These are phyloP conservation scores for Epichloe elymi DNA, from an alignment of 2,329 filamentous ascomycete species.

Conservation along the genomic window DNA sequence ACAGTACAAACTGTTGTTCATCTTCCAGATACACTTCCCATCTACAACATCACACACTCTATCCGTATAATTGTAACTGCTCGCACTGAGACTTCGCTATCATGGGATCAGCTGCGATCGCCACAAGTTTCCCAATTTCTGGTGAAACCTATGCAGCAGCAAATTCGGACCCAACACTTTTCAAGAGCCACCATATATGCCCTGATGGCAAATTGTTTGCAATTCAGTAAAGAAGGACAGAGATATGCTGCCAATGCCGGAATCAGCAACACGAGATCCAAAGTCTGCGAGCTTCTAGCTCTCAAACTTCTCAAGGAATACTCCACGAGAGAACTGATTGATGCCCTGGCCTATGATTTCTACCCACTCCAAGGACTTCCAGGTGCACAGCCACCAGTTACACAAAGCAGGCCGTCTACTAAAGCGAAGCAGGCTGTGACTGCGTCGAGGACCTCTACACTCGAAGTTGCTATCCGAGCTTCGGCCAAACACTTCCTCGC, in stretches of 20 bases:
- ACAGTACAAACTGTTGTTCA: neutral
- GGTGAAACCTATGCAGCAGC: constrained; percentile 87
- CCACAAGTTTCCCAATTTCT: constrained; percentile 93
- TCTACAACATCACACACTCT: constrained; percentile 82
- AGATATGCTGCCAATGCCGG: constrained; percentile 73
- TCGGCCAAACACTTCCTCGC: constrained; percentile 87
- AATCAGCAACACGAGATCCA: constrained; percentile 68
- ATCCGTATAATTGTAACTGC: constrained; percentile 75
- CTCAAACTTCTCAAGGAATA: constrained; percentile 87
- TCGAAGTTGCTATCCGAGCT: constrained; percentile 86
- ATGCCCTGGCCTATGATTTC: constrained; percentile 90
- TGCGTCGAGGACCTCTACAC: constrained; percentile 69
- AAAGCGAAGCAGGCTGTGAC: constrained; percentile 35
- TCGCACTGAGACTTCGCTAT: constrained; percentile 79
- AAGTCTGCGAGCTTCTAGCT: constrained; percentile 81
- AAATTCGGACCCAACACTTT: constrained; percentile 72
- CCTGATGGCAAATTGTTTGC: constrained; percentile 83
- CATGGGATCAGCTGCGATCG: constrained; percentile 92
- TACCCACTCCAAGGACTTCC: constrained; percentile 76
- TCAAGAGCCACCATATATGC: constrained; percentile 79
- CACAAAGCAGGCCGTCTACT: constrained; percentile 19
- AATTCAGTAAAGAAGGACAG: constrained; percentile 81
- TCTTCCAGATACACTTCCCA: constrained; percentile 60
- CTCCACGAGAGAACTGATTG: constrained; percentile 77
- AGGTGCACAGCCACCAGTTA: constrained; percentile 26